Evolutionary conservation across 192 early-diverging fungal species (phyloP).

Genomic region (Umbelopsis sp.): DNA sequence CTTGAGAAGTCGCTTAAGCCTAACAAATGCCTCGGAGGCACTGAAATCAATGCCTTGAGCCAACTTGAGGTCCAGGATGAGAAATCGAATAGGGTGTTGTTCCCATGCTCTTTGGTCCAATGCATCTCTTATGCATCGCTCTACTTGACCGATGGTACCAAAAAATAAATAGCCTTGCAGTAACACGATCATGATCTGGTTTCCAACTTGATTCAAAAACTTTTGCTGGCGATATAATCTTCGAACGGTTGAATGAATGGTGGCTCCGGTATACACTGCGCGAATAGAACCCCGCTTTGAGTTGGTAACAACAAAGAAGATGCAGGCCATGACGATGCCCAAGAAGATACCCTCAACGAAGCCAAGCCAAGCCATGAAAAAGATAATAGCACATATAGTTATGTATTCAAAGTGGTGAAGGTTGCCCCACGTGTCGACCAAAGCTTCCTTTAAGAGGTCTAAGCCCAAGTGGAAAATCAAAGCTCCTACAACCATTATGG

Average conservation of each 20-base stretch:
- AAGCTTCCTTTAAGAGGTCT: constrained; percentile 89
- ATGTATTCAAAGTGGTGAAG: constrained; percentile 89
- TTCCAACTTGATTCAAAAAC: constrained; percentile 81
- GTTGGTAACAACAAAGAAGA: constrained; percentile 91
- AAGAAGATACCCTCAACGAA: constrained; percentile 97
- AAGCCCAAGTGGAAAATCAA: constrained; percentile 96
- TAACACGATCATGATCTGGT: constrained; percentile 85
- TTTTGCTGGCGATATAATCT: constrained; percentile 86
- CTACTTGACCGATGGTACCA: constrained; percentile 88
- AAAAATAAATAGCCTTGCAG: constrained; percentile 98
- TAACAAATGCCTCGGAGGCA: constrained; percentile 86
- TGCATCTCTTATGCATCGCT: constrained; percentile 66
- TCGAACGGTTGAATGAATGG: constrained; percentile 84
- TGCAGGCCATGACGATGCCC: constrained; percentile 89
- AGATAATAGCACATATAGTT: constrained; percentile 84
- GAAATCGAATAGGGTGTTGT: constrained; percentile 74
- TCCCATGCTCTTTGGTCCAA: constrained; percentile 68
- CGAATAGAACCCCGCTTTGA: constrained; percentile 66
- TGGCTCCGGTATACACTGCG: constrained; percentile 64
- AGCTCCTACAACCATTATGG: constrained; percentile 91
- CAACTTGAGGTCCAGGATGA: constrained; percentile 87
- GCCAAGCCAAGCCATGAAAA: constrained; percentile 87
- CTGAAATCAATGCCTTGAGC: constrained; percentile 90
- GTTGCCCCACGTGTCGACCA: constrained; percentile 83
- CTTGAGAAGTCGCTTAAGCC: constrained; percentile 75